Conservation (phyloP, 352 stramenopile genomes). For the Phytophthora pluvialis region DNA sequence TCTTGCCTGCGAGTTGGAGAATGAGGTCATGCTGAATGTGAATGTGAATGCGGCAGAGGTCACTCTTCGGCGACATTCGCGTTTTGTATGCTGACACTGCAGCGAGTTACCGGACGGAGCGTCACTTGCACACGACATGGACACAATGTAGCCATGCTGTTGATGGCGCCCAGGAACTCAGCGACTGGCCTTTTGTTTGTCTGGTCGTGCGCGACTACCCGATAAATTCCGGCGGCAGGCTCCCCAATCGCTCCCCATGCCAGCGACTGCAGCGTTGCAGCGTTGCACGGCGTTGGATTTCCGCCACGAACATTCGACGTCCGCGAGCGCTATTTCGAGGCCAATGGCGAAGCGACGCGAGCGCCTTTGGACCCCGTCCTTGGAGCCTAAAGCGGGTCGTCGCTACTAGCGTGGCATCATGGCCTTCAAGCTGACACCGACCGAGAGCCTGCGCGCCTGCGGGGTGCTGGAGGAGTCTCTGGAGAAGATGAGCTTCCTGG, state of each 20-base stretch:
- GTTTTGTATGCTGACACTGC: constrained; percentile 12
- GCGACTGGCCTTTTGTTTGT: constrained; percentile 3
- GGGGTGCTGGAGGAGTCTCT: constrained; percentile 90
- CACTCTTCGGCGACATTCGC: constrained; percentile 12
- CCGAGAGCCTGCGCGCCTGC: constrained; percentile 73
- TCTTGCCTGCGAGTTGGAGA: constrained; percentile 10
- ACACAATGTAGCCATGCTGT: constrained; percentile 16
- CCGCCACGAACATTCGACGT: constrained; percentile 11
- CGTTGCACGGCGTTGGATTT: constrained; percentile 24
- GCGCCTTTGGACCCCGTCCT: background rate
- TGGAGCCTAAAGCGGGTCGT: background rate
- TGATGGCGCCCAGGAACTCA: constrained; percentile 1
- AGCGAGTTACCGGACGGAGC: background rate
- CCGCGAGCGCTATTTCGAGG: constrained; percentile 23
- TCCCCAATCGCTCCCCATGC: constrained; percentile 25
- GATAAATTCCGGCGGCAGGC: constrained; percentile 15
- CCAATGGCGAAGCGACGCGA: constrained; percentile 26
- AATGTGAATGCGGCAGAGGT: constrained; percentile 1
- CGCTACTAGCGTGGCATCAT: constrained; percentile 17
- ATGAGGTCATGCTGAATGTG: constrained; percentile 6
- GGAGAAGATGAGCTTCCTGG: constrained; percentile 92
- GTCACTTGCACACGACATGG: background rate
- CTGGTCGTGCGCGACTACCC: constrained; percentile 3
- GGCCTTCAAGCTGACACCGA: constrained; percentile 69
- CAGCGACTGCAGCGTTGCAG: constrained; percentile 4